Percentiles rank a stretch among this genome's conserved stretches.
These are phyloP conservation scores for Tolypocladium tundrense DNA, from an alignment of 2,329 filamentous ascomycete genomes.

Conservation along the genomic window DNA sequence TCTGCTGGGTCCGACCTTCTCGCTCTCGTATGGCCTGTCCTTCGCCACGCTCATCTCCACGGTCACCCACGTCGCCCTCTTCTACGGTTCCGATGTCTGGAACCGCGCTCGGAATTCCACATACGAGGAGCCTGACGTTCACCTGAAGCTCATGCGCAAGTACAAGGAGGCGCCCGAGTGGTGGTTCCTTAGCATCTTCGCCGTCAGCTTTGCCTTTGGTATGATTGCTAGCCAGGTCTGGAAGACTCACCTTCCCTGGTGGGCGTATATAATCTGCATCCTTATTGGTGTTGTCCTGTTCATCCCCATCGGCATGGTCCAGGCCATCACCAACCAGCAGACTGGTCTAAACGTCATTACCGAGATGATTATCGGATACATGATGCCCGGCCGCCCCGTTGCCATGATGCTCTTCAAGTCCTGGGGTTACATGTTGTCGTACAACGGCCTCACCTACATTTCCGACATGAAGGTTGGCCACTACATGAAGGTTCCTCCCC, in stretches of 20 bases:
- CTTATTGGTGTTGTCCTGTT: slow-evolving; percentile 28
- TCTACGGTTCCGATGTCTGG: slow-evolving; percentile 39
- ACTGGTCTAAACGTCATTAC: slow-evolving; percentile 38
- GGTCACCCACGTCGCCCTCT: slow-evolving; percentile 39
- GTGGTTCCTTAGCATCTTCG: slow-evolving; percentile 43
- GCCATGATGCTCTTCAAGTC: slow-evolving; percentile 41
- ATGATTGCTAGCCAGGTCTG: slow-evolving; percentile 25
- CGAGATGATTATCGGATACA: slow-evolving; percentile 39
- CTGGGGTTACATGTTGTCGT: slow-evolving; percentile 34
- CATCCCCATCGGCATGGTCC: slow-evolving; percentile 33
- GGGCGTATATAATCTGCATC: slow-evolving; percentile 29
- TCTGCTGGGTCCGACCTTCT: slow-evolving; percentile 43
- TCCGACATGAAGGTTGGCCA: slow-evolving; percentile 41
- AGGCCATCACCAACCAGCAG: slow-evolving; percentile 38
- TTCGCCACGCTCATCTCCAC: slow-evolving; percentile 46
- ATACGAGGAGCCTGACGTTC: slow-evolving; percentile 37
- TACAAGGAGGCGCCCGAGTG: slow-evolving; percentile 45
- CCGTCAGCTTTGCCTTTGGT: slow-evolving; percentile 38
- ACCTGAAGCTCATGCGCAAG: slow-evolving; percentile 43
- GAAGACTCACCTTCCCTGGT: slow-evolving; percentile 32
- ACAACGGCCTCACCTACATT: slow-evolving; percentile 35
- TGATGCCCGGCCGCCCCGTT: slow-evolving; percentile 34
- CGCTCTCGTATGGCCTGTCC: slow-evolving; percentile 43
- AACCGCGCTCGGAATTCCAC: slow-evolving; percentile 18
- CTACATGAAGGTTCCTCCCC: slow-evolving; percentile 43